Base-by-base conservation (phyloP, 2,329 filamentous ascomycete species). In the Thielaviopsis musarum region DNA sequence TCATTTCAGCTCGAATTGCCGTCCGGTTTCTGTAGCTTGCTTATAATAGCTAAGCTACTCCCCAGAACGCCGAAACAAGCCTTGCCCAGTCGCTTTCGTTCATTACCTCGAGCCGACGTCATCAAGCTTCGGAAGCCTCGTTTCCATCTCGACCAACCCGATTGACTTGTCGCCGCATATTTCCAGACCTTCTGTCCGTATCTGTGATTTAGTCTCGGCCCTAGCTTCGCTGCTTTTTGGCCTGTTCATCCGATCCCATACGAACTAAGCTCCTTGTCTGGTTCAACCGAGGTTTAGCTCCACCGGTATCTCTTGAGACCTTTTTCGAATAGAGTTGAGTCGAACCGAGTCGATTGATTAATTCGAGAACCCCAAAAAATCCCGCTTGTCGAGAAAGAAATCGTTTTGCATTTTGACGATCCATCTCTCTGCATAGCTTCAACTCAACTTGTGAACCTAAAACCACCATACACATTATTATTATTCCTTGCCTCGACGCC, bases 61-160 rank as follows among this genome's bases (percentile, higher is more conserved):
- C 10, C 30, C 10, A 34, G 30, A 34, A 34, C 7, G 30, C 30
- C 30, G 30, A 34, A 34, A 10, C 30, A 51, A 51, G 41, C 26
- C 17, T 57, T n/a, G 45, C 24, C 24, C 5, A 22, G 21, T 48
- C 24, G 19, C n/a, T 45, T 30, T 41, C 19, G 13, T 49, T 49
- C 55, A 49, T 49, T 57, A 19, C 55, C 55, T 57, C 55, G 55
- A 51, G 22, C 26, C 55, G 55, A 57, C 55, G 55, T 51, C 55
- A 57, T 51, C 38, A 4, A n/a, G 26, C 17, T 45, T n/a, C 15
- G 15, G 15, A 17, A 45, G 17, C 17, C 38, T 45, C 38, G 38
- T 13, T 45, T 45, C 38, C 38, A 45, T 45, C 38, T n/a, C 17
- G 38, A 45, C 38, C 5, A n/a, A 4, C 38, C 38, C 38, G 30